Evolutionary conservation across 192 early-diverging fungal species (phyloP).

Genomic region (Umbelopsis ramanniana): DNA sequence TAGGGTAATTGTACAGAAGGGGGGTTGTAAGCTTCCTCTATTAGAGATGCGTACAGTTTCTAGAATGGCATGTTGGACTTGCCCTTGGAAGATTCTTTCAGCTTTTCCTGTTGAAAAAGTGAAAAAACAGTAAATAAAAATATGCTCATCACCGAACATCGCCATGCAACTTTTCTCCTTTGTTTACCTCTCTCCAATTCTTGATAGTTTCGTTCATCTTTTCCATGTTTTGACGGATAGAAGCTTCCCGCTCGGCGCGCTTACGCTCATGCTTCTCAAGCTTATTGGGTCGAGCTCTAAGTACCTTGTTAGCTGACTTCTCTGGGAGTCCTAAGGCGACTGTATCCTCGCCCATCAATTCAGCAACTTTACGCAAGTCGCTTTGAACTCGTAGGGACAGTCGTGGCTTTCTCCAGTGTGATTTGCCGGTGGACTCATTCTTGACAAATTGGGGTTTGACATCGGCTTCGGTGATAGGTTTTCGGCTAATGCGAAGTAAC

Average conservation of each 20-base stretch:
- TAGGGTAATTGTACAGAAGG: constrained; percentile 23
- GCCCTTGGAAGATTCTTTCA: constrained; percentile 41
- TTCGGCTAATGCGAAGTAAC: background rate
- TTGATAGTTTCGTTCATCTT: constrained; percentile 48
- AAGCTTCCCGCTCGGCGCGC: constrained; percentile 42
- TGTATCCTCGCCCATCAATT: constrained; percentile 53
- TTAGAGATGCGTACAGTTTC: background rate
- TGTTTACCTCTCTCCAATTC: constrained; percentile 42
- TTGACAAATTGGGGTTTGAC: constrained; percentile 32
- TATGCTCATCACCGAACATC: too few relatives aligned
- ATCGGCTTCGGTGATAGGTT: constrained; percentile 27
- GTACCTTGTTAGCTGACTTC: constrained; percentile 37
- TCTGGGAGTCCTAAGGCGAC: constrained; percentile 53
- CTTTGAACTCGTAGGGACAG: constrained; percentile 59
- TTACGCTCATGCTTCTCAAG: constrained; percentile 47
- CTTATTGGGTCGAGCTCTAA: constrained; percentile 41
- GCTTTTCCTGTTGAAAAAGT: constrained; percentile 39
- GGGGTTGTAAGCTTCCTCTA: background rate
- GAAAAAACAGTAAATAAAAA: background rate
- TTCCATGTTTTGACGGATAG: constrained; percentile 35
- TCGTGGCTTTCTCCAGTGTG: constrained; percentile 53
- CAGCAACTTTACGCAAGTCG: constrained; percentile 66
- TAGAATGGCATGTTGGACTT: constrained; percentile 45
- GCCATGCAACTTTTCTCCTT: background rate
- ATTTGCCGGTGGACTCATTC: constrained; percentile 37